Base-by-base conservation (phyloP, 2,329 filamentous ascomycete genomes). In the Botrytis porri region DNA sequence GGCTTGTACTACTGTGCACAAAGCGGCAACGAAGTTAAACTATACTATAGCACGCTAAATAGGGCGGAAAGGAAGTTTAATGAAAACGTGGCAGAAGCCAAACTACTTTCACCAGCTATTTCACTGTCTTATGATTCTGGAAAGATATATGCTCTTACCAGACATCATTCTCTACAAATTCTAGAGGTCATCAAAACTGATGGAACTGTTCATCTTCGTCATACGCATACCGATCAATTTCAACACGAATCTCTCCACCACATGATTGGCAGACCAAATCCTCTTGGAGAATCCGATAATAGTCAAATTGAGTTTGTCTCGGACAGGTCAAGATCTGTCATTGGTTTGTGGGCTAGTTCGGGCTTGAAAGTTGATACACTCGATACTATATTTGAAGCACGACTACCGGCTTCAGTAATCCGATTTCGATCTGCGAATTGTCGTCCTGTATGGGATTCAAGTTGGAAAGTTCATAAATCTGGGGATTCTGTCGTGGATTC, bases 1-100 rank as follows among this genome's bases (percentile, higher is more conserved):
- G 83, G 88, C 74, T 80, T 92, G 65, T 85, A 92, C 75, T 85
- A 87, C 81, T 87, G 88, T 79, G 81, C 84, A 75, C 84, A 90
- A 74, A 82, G 79, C 22, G 83, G 37, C 5, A 43, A 37, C 66
- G 48, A 65, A 71, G 18, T 71, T 59, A 72, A 61, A 48, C 37
- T 43, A 51, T 51, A 39, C 32, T 45, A 65, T 18, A 67, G 48
- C 29, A 29, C 37, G 39, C n/a, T 66, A 18, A 41, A 67, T 20
- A 67, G 54, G 20, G 65, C 29, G 29, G 83, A 87, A 45, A 89
- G 86, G 78, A 88, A 83, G 73, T 82, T 91, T 61, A 85, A 82
- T 60, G 85, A 82, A 71, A 79, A 82, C 8, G 80, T 84, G 72
- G 86, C 85, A 60, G 80, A 82, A 43, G 85, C 85, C 73, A 80